Percentiles rank a stretch among this genome's conserved stretches.
Conservation (phyloP, 257 asterid genomes). For the Fraxinus americana region DNA sequence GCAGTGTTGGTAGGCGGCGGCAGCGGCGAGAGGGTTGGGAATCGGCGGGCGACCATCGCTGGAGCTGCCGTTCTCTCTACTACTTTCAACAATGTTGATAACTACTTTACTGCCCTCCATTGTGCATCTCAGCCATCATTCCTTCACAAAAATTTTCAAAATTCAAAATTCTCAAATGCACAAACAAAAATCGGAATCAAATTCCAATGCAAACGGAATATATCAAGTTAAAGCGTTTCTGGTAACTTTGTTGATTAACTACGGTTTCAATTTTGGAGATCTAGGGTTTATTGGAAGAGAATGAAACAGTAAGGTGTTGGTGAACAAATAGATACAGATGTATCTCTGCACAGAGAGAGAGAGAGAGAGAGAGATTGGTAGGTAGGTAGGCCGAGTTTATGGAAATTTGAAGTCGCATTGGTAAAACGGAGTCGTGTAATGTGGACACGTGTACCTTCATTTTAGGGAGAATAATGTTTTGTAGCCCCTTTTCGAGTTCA, state of each 20-base stretch:
- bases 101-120: constrained; percentile 80
- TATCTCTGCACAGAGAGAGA: not conserved
- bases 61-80: constrained; percentile 50
- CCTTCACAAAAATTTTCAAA: constrained; percentile 19
- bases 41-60: constrained; percentile 74
- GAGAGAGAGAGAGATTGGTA: not conserved
- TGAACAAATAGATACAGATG: constrained; percentile 23
- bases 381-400: not conserved
- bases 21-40: constrained; percentile 50
- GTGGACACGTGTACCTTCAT: no score
- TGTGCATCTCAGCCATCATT: constrained; percentile 66
- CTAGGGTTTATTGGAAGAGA: constrained; percentile 43
- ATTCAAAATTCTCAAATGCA: constrained; percentile 7
- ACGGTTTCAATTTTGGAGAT: constrained; percentile 37
- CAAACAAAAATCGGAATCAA: not conserved
- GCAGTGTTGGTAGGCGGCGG: constrained; percentile 45
- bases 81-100: constrained; percentile 41
- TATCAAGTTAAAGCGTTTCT: constrained; percentile 2
- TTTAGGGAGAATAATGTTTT: no score
- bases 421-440: no score
- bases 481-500: no score
- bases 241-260: not conserved
- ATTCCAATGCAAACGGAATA: constrained; percentile 19
- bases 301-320: constrained; percentile 7
- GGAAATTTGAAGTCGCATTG: no score